A percentile compares a stretch with the other conserved stretches of the same genome.
Evolutionary conservation across 2,329 filamentous ascomycete species (phyloP).

Genomic region (Colletotrichum brevisporum): DNA sequence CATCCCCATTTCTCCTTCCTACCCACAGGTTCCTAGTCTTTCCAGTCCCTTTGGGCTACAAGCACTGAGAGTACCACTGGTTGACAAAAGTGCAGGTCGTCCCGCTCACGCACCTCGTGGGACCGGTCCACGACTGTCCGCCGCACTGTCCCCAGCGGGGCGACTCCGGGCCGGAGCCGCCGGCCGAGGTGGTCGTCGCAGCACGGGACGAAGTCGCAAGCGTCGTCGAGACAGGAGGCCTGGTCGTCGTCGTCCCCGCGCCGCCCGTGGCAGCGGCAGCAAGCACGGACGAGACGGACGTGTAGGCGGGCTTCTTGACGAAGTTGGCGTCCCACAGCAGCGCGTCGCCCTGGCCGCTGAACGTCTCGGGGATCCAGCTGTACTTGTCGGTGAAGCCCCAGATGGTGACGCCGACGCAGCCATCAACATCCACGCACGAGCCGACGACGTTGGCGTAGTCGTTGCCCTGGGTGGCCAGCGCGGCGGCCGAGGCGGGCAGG

Average conservation of each 20-base stretch:
- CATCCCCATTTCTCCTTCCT: background rate
- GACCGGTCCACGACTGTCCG: constrained; percentile 40
- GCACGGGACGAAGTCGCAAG: constrained; percentile 21
- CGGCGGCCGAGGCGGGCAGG: constrained; percentile 59
- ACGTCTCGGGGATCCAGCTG: constrained; percentile 55
- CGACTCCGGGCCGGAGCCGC: constrained; percentile 23
- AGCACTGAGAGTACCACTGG: constrained; percentile 45
- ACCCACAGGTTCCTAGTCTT: background rate
- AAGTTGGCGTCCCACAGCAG: constrained; percentile 55
- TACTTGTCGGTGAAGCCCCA: constrained; percentile 60
- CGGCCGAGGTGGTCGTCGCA: constrained; percentile 33
- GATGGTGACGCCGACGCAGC: constrained; percentile 60
- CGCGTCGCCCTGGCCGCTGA: constrained; percentile 56
- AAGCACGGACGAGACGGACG: constrained; percentile 54
- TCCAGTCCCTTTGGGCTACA: background rate
- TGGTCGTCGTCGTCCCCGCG: background rate
- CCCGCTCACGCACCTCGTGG: constrained; percentile 40
- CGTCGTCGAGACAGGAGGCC: background rate
- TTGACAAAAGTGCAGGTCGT: constrained; percentile 41
- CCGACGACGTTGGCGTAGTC: constrained; percentile 60
- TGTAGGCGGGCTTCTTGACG: constrained; percentile 56
- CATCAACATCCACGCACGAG: constrained; percentile 53
- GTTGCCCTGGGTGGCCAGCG: constrained; percentile 60
- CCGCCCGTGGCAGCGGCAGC: constrained; percentile 46
- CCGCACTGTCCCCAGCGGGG: constrained; percentile 44